phyloP scores from a whole-genome alignment of 441 rosid species.

The Corymbia calophylla region DNA sequence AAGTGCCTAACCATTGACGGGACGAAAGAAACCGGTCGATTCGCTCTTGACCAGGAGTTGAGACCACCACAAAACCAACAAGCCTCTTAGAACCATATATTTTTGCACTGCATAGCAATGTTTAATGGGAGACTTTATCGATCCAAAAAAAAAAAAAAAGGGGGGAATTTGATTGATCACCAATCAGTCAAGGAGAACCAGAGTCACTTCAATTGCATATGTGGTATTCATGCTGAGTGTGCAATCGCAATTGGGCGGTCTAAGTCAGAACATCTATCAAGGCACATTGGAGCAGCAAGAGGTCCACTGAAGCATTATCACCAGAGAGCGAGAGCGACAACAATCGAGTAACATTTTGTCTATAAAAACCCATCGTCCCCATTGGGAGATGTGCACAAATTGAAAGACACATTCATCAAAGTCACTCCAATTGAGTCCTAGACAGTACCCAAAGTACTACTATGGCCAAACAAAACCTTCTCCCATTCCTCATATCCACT shows the following conservation, averaged over 20 bases:
- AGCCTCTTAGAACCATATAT: neutral
- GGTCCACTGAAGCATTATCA: neutral
- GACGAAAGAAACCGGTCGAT: neutral
- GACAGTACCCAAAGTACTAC: too few species aligned
- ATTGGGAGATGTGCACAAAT: neutral
- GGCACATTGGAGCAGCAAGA: neutral
- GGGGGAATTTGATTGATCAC: neutral
- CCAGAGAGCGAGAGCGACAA: neutral
- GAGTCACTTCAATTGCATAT: neutral
- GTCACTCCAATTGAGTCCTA: neutral
- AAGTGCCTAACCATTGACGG: neutral
- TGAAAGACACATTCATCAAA: neutral
- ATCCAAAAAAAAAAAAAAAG: too few species aligned
- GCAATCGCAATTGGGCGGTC: neutral
- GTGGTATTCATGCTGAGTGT: neutral
- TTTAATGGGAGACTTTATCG: neutral
- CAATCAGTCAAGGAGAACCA: neutral
- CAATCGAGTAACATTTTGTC: neutral
- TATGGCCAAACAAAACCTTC: neutral
- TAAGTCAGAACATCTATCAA: neutral
- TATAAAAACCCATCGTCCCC: neutral
- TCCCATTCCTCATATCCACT: neutral
- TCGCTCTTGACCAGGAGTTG: neutral
- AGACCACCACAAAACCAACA: neutral
- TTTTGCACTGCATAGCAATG: neutral